Evolutionary conservation across 208 protist genomes (phyloP).

Genomic region (Leishmania amazonensis): DNA sequence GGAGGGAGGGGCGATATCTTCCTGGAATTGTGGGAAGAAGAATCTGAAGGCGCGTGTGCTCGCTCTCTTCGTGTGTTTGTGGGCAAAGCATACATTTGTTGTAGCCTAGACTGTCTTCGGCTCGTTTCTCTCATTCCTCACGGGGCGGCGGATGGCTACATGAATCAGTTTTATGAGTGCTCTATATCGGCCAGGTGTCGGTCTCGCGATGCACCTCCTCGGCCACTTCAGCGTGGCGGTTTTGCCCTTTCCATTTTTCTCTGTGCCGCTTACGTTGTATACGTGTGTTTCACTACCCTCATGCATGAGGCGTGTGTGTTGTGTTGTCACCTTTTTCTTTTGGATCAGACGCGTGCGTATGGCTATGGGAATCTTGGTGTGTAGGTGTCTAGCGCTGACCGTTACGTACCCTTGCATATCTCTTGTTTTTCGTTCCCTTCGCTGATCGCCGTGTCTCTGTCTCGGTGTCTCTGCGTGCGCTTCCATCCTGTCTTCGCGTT

Average conservation of each 20-base stretch:
- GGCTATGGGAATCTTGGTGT: background rate
- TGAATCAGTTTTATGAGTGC: background rate
- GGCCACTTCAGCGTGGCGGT: background rate
- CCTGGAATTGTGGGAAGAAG: background rate
- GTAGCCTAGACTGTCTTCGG: background rate
- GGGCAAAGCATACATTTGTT: background rate
- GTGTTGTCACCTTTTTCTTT: background rate
- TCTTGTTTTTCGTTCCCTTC: background rate
- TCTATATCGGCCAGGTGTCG: background rate
- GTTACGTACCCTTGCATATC: background rate
- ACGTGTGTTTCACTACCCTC: background rate
- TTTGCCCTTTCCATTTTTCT: background rate
- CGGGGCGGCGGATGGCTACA: background rate
- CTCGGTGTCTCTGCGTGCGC: background rate
- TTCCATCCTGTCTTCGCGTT: background rate
- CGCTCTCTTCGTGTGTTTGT: background rate
- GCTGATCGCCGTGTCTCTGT: background rate
- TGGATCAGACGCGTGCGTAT: background rate
- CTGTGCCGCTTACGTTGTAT: background rate
- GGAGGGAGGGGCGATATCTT: background rate
- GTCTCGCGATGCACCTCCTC: background rate
- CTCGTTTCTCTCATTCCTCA: background rate
- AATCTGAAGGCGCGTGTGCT: background rate
- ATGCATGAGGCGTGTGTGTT: background rate
- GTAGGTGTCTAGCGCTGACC: background rate